These are phyloP conservation scores for Trichoderma simmonsii DNA, from an alignment of 2,329 filamentous ascomycete species.

Conservation along the genomic window DNA sequence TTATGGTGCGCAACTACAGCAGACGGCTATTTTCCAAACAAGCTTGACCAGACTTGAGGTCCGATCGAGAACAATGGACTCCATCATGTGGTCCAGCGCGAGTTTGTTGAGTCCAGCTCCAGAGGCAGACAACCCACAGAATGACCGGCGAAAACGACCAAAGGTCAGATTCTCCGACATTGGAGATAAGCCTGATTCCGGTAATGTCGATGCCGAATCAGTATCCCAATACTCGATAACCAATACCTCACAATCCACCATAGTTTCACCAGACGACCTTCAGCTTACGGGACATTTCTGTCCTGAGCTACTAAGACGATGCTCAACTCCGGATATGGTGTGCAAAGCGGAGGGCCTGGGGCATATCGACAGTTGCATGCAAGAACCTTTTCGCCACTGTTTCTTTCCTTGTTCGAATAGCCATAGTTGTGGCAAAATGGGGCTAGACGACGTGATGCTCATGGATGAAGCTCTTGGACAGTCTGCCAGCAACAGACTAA, in stretches of 20 bases:
- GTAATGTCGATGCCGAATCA: neutral
- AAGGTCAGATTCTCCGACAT: neutral
- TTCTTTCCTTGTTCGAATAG: neutral
- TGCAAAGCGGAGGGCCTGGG: neutral
- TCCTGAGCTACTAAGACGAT: neutral
- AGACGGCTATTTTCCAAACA: neutral
- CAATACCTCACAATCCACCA: neutral
- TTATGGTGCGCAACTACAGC: neutral
- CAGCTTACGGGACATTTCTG: constrained; percentile 4
- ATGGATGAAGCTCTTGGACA: neutral
- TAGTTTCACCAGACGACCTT: neutral
- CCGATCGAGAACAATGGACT: neutral
- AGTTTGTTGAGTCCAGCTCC: neutral
- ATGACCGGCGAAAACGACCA: neutral
- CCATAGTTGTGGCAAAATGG: neutral
- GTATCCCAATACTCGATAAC: neutral
- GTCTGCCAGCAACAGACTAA: neutral
- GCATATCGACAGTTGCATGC: neutral
- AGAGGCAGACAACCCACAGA: neutral
- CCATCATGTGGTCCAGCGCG: neutral
- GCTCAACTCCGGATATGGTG: neutral
- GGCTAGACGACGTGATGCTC: neutral
- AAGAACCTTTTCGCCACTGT: neutral
- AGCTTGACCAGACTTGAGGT: neutral
- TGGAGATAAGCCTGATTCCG: neutral